phyloP scores from a whole-genome alignment of 176 grass and related monocot species.

The Oryza officinalis region DNA sequence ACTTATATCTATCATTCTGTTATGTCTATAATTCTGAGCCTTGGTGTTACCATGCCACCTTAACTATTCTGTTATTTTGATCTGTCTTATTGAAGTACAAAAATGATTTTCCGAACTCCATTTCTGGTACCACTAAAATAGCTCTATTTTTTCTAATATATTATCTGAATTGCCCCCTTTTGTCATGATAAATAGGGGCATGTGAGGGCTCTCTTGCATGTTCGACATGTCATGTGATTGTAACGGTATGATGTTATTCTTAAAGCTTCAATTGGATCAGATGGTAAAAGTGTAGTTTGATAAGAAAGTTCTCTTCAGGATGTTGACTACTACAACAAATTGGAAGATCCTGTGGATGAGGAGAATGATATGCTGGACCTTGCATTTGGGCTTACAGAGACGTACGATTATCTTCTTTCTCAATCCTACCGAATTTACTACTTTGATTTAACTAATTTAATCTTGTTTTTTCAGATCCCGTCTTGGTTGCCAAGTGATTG shows the following conservation, averaged over 20 bases:
- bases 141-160: slow-evolving; percentile 2
- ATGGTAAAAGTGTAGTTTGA: slow-evolving; percentile 33
- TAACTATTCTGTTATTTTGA: slow-evolving; percentile 8
- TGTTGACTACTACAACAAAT: slow-evolving; percentile 79
- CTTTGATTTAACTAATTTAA: slow-evolving; percentile 20
- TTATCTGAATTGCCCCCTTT: slow-evolving; percentile 24
- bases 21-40: not conserved
- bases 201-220: slow-evolving; percentile 95
- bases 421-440: slow-evolving; percentile 18
- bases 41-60: not conserved
- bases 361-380: slow-evolving; percentile 99
- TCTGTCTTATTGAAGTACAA: not conserved
- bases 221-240: slow-evolving; percentile 94
- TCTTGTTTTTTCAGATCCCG: slow-evolving; percentile 64
- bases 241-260: slow-evolving; percentile 56
- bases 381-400: slow-evolving; percentile 85
- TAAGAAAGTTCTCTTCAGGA: slow-evolving; percentile 59
- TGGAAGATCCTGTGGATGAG: slow-evolving; percentile 87
- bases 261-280: slow-evolving; percentile 17
- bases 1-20: slow-evolving; percentile 8
- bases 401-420: slow-evolving; percentile 45
- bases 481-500: slow-evolving; percentile 89
- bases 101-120: not conserved
- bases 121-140: not conserved
- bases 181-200: slow-evolving; percentile 57